These are phyloP conservation scores for Cyberlindnera amylophila DNA, from an alignment of 805 yeast genomes.

Conservation along the genomic window DNA sequence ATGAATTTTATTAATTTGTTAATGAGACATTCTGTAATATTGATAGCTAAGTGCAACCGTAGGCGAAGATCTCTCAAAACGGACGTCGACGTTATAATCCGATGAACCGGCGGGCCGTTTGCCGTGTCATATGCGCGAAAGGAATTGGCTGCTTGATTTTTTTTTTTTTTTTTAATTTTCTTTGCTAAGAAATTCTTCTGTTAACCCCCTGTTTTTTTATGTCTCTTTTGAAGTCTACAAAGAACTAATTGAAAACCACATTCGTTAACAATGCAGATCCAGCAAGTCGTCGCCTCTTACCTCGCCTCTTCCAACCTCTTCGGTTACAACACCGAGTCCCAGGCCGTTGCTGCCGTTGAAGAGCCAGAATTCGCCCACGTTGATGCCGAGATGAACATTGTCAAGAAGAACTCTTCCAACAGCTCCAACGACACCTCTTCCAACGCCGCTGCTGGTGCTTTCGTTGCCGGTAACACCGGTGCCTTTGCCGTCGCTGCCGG, in stretches of 20 bases:
- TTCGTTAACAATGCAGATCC: slow-evolving; percentile 26
- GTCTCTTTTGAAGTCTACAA: no score
- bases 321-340: slow-evolving; percentile 11
- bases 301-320: slow-evolving; percentile 25
- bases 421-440: slow-evolving; percentile 26
- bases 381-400: slow-evolving; percentile 12
- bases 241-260: no score
- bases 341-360: slow-evolving; percentile 9
- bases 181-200: no score
- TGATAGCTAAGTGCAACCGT: neutral
- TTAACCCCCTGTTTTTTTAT: no score
- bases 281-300: slow-evolving; percentile 29
- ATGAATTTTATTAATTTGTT: neutral
- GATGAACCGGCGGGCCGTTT: no score
- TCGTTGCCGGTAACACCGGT: slow-evolving; percentile 19
- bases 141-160: slow-evolving; percentile 1
- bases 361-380: slow-evolving; percentile 20
- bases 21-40: neutral
- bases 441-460: slow-evolving; percentile 24
- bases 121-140: no score
- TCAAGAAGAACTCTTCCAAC: slow-evolving; percentile 21
- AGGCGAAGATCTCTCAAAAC: neutral
- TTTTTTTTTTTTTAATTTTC: neutral
- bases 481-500: slow-evolving; percentile 25
- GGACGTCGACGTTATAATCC: no score